phyloP scores from a whole-genome alignment of 208 protist species.

The Strigomonas galati region DNA sequence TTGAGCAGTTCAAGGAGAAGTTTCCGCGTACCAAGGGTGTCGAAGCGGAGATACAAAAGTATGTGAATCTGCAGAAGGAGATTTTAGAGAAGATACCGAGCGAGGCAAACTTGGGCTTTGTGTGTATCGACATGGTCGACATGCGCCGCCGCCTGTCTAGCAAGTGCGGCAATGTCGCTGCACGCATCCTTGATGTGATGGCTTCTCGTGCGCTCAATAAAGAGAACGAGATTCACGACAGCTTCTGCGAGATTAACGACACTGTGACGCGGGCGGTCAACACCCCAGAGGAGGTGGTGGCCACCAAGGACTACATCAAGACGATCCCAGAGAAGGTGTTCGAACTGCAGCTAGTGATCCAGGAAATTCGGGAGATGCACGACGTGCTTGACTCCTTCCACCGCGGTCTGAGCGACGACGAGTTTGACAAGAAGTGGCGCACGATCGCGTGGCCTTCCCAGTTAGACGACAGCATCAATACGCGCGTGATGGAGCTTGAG shows the following conservation, averaged over 20 bases:
- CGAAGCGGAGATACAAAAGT: conserved; percentile 71
- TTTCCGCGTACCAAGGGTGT: conserved; percentile 67
- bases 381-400: conserved; percentile 92
- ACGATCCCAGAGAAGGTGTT: conserved; percentile 85
- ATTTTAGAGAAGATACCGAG: conserved; percentile 64
- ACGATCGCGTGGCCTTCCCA: conserved; percentile 88
- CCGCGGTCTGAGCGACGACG: conserved; percentile 82
- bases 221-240: conserved; percentile 58
- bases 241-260: conserved; percentile 66
- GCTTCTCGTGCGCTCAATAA: conserved; percentile 65
- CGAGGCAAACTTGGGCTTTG: conserved; percentile 67
- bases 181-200: conserved; percentile 72
- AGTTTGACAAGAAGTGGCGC: conserved; percentile 93
- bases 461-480: conserved; percentile 88
- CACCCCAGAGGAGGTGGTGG: conserved; percentile 88
- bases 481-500: conserved; percentile 89
- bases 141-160: conserved; percentile 58
- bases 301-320: conserved; percentile 88
- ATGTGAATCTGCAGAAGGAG: conserved; percentile 49
- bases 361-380: conserved; percentile 76
- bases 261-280: conserved; percentile 65
- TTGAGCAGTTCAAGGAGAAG: conserved; percentile 64
- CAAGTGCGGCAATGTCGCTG: conserved; percentile 71
- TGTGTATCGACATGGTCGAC: conserved; percentile 78
- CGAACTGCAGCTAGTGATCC: conserved; percentile 71